Base-by-base conservation (phyloP, 192 early-diverging fungal genomes). In the Mortierella hygrophila region DNA sequence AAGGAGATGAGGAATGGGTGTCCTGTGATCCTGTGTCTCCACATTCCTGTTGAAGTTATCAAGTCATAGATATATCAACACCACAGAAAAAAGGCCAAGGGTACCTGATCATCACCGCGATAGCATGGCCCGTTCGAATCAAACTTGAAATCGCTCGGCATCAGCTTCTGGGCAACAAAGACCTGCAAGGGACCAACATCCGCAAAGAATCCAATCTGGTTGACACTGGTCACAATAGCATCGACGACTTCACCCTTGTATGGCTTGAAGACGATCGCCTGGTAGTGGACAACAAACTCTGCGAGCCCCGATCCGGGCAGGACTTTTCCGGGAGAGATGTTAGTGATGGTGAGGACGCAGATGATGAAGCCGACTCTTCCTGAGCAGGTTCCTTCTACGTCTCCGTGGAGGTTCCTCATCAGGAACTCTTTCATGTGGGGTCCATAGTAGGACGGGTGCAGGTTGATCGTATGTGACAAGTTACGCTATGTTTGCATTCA, bases 191-290 rank as follows among this genome's bases (percentile, higher is more conserved):
- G 98, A 9, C 98, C 98, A 21, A 98, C 95, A 72, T 98, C 97
- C 4, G 95, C 96, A 89, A 97, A 97, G 83, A 99, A 97, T 29
- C 98, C 98, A 90, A 98, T 94, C 94, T 97, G 95, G 81, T 96
- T 98, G 9, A 99, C 98, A 65, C 92, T 94, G 0, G 94, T 96
- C 1, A 97, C 95, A 9, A 97, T 92, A 0, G 95, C 98, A 88
- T 99, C 98, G 11, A 99, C 90, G 11, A 99, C 99, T 89, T 99
- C 96, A 70, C 97, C 96, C 78, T 95, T 98, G 90, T 98, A 99
- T 21, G 98, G 97, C 83, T 97, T 99, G 79, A 99, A 98, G 5
- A 99, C 96, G 85, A 99, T 95, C 6, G 99, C 99, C 75, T 96
- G 95, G 89, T 99, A 93, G 55, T 91, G 88, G 60, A 99, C 94